phyloP scores from a whole-genome alignment of 768 basidiomycete genomes.

The Agrocybe pediades region DNA sequence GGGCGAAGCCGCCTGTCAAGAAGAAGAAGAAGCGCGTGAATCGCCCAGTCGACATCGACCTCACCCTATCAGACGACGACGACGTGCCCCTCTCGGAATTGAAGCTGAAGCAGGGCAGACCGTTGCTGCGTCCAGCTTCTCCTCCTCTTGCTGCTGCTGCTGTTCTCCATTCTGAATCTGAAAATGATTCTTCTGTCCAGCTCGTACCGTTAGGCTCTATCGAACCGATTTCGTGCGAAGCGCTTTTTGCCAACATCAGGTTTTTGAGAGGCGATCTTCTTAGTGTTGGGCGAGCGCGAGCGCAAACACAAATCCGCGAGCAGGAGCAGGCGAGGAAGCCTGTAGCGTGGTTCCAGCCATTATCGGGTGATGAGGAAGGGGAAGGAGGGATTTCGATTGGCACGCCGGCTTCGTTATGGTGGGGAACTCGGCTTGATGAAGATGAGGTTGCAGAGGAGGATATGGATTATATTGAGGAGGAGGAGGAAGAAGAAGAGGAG shows the following conservation, averaged over 20 bases:
- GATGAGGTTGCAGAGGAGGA: not conserved
- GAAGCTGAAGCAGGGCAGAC: not conserved
- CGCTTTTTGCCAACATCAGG: too few species aligned
- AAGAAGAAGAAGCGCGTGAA: slow-evolving; percentile 1
- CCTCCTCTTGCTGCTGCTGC: not conserved
- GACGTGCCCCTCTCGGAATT: not conserved
- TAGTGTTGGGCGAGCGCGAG: too few species aligned
- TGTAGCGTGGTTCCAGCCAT: not conserved
- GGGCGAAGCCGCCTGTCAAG: not conserved
- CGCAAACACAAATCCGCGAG: not conserved
- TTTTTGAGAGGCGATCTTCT: too few species aligned
- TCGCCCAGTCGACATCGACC: slow-evolving; percentile 3
- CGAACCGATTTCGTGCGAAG: too few species aligned
- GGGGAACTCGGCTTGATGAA: not conserved
- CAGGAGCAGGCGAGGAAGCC: not conserved
- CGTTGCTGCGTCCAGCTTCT: not conserved
- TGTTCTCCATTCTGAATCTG: too few species aligned
- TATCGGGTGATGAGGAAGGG: not conserved
- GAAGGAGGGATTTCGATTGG: not conserved
- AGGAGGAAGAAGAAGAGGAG: too few species aligned
- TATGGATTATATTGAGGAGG: not conserved
- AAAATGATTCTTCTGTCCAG: too few species aligned
- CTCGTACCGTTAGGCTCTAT: too few species aligned
- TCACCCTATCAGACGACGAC: slow-evolving; percentile 4
- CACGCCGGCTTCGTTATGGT: not conserved